A percentile compares a stretch with the other conserved stretches of the same genome.
Evolutionary conservation across 805 yeast genomes (phyloP).

Genomic region (Novakomyces olei): DNA sequence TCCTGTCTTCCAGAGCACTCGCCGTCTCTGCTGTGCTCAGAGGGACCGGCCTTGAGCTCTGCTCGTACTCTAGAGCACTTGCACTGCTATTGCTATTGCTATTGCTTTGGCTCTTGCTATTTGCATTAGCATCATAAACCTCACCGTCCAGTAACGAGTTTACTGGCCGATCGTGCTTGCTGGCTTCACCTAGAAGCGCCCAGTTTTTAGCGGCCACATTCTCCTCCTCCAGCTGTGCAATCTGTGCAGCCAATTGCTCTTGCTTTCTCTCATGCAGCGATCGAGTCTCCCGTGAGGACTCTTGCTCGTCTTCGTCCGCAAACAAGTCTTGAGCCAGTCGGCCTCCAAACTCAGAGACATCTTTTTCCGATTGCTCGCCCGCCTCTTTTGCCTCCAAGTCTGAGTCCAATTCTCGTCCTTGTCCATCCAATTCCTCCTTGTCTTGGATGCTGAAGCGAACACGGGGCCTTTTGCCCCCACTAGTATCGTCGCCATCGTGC

Average conservation of each 20-base stretch:
- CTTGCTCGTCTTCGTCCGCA: conserved; percentile 29
- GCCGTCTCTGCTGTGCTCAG: conserved; percentile 78
- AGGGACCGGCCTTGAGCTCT: conserved; percentile 90
- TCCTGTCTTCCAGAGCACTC: conserved; percentile 69
- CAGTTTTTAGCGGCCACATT: conserved; percentile 78
- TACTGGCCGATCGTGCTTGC: conserved; percentile 54
- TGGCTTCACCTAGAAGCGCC: conserved; percentile 87
- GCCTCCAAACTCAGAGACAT: conserved; percentile 15
- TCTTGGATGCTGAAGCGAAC: no score
- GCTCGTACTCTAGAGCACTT: conserved; percentile 87
- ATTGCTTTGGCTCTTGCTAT: no score
- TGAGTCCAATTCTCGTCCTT: conserved; percentile 7
- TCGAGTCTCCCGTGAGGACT: conserved; percentile 39
- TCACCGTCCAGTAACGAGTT: conserved; percentile 69
- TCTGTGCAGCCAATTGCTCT: conserved; percentile 49
- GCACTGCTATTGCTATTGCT: no score
- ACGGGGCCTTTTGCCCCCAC: conserved; percentile 2
- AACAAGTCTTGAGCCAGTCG: conserved; percentile 18
- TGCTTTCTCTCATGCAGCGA: conserved; percentile 50
- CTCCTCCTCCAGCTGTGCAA: conserved; percentile 58
- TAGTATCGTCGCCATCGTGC: conserved; percentile 5
- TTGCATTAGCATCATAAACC: no score
- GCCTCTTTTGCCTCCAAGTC: conserved; percentile 11
- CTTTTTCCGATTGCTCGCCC: conserved; percentile 11
- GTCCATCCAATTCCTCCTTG: conserved; percentile 7